Evolutionary conservation across 2,329 filamentous ascomycete species (phyloP), one percentile per base, ranked within the genome.

Genomic region (Diaporthe citrichinensis): DNA sequence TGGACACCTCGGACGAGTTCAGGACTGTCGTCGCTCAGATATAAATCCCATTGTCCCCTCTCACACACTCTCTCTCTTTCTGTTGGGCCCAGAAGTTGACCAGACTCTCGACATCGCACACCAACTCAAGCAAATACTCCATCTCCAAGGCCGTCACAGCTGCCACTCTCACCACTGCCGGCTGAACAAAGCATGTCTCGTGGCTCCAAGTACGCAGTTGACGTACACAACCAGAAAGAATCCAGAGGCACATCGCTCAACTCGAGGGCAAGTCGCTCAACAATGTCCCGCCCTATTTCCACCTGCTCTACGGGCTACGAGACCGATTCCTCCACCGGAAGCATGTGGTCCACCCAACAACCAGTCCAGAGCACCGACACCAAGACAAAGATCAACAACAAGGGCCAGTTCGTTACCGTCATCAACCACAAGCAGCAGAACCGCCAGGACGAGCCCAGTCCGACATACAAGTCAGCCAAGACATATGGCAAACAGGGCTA

Each of bases 361-460:
- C 61, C 39, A 39, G n/a, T n/a, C 44, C 73, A 57, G 67, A 69
- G 57, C 62, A 17, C 28, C 51, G 62, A 59, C 23, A 73, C 71
- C 67, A 77, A 55, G 71, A 73, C 71, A 2, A 73, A 65, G 46
- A 53, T 73, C 39, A 51, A 65, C 55, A 72, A 41, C 49, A 75
- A 59, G n/a, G 76, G 76, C 31, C 51, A 61, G 39, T 31, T 75
- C 31, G 76, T 77, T 36, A 77, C 76, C 5, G 76, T 77, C 28
- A 73, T 44, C n/a, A 74, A 77, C 36, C 57, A 71, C 59, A 20
- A 58, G 5, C 44, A 62, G 25, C 28, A 65, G 20, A 51, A 55
- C 58, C 61, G 12, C 49, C 57, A 72, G 65, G 49, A 49, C 14
- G 73, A 62, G 46, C 68, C 44, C 15, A 58, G 46, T 25, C 71